Percentiles rank a stretch among this genome's conserved stretches.
These are phyloP conservation scores for Anthoceros angustus DNA, from an alignment of 225 moss, liverwort and hornwort species.

Conservation along the genomic window DNA sequence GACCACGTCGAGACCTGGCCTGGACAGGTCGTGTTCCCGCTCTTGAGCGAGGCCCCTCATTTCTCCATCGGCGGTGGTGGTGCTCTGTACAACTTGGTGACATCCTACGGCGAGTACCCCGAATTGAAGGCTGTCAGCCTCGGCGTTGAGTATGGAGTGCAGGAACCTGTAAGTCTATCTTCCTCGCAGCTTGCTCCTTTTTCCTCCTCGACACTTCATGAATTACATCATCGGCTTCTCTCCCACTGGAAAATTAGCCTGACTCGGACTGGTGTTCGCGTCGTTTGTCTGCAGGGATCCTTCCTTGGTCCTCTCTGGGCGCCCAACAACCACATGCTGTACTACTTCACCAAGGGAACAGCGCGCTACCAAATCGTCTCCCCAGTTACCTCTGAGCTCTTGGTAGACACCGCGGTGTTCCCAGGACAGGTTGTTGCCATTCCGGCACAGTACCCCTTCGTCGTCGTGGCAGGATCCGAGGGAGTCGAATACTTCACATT, in stretches of 20 bases:
- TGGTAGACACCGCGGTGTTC: not conserved
- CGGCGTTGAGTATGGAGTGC: not conserved
- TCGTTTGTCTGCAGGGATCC: too few relatives aligned
- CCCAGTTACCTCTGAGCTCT: not conserved
- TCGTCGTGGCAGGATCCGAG: not conserved
- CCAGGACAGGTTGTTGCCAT: not conserved
- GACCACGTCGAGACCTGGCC: not conserved
- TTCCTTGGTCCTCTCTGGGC: not conserved
- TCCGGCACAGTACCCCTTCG: not conserved
- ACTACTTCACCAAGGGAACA: slow-evolving; percentile 1
- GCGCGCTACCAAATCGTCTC: not conserved
- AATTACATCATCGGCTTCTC: too few relatives aligned
- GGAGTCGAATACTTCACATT: slow-evolving; percentile 1
- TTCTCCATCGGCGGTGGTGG: not conserved
- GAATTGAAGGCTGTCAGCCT: not conserved
- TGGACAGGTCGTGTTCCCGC: not conserved
- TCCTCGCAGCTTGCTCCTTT: too few relatives aligned
- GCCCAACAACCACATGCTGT: slow-evolving; percentile 1
- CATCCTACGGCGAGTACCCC: slow-evolving; percentile 1
- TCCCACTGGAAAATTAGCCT: too few relatives aligned
- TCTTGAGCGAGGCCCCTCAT: not conserved
- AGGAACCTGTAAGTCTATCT: not conserved
- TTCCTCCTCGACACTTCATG: too few relatives aligned
- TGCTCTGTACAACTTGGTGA: not conserved
- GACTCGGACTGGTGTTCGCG: too few relatives aligned